These are phyloP conservation scores for Corinectria fuckeliana DNA, from an alignment of 2,329 filamentous ascomycete species.

Conservation along the genomic window DNA sequence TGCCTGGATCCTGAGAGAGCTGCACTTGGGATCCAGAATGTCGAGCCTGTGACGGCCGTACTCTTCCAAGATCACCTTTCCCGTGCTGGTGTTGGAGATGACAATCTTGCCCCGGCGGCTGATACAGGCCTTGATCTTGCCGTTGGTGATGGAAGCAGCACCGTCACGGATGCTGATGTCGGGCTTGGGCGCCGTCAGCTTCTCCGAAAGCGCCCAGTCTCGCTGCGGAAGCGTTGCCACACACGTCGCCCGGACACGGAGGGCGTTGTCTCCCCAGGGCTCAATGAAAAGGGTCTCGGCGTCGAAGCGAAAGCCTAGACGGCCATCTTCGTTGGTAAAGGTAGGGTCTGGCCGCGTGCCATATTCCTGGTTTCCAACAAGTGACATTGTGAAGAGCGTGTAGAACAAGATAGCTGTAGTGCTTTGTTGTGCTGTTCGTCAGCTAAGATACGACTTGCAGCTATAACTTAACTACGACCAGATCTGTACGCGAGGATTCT, in stretches of 20 bases:
- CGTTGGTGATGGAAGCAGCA: slow-evolving; percentile 32
- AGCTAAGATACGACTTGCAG: background rate
- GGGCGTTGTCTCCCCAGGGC: slow-evolving; percentile 53
- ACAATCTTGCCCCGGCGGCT: background rate
- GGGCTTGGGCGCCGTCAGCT: slow-evolving; percentile 30
- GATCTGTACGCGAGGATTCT: background rate
- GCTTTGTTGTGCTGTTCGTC: background rate
- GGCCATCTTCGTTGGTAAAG: slow-evolving; percentile 27
- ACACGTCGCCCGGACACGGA: slow-evolving; percentile 55
- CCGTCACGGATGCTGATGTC: slow-evolving; percentile 36
- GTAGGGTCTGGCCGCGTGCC: slow-evolving; percentile 24
- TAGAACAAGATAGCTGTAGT: background rate
- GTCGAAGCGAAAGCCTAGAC: slow-evolving; percentile 45
- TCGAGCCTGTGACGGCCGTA: slow-evolving; percentile 41
- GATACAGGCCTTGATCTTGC: background rate
- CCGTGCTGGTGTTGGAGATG: slow-evolving; percentile 1
- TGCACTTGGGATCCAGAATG: slow-evolving; percentile 64
- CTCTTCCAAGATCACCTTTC: slow-evolving; percentile 41
- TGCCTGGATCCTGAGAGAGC: slow-evolving; percentile 61
- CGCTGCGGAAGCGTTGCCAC: slow-evolving; percentile 39
- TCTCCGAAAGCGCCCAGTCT: background rate
- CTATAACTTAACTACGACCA: background rate
- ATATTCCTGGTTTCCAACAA: slow-evolving; percentile 22
- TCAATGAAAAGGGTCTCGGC: slow-evolving; percentile 56
- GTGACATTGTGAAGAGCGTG: background rate